Evolutionary conservation across 495 filamentous ascomycete genomes (phyloP).

Genomic region (Aspergillus sparsus): DNA sequence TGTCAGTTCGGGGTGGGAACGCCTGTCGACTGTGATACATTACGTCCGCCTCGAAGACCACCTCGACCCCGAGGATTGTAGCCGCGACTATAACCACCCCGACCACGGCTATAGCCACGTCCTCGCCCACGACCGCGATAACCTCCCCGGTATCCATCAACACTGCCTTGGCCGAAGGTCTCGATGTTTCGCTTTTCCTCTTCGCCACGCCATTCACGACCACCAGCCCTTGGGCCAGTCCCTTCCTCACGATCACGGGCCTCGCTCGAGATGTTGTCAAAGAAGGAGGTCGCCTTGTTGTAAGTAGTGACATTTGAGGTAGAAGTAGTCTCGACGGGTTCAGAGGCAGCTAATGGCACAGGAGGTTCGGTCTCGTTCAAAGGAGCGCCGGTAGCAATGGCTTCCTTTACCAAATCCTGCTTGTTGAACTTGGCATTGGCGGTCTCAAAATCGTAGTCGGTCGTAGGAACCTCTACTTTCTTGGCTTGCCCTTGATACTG

Average conservation of each 20-base stretch:
- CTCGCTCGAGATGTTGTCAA: constrained; percentile 96
- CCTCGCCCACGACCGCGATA: constrained; percentile 69
- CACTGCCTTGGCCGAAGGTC: constrained; percentile 97
- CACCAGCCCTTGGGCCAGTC: constrained; percentile 63
- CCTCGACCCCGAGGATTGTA: constrained; percentile 43
- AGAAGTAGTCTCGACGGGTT: constrained; percentile 39
- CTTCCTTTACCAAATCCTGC: constrained; percentile 89
- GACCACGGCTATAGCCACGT: constrained; percentile 57
- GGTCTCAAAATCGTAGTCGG: constrained; percentile 90
- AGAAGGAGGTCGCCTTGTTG: constrained; percentile 85
- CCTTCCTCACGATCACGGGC: constrained; percentile 84
- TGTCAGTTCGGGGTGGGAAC: constrained; percentile 42
- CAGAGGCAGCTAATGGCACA: constrained; percentile 34
- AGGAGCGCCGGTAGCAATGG: constrained; percentile 74
- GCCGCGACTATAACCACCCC: constrained; percentile 57
- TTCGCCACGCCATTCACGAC: constrained; percentile 89
- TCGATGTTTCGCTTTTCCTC: constrained; percentile 96
- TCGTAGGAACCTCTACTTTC: constrained; percentile 83
- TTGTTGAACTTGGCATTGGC: constrained; percentile 99
- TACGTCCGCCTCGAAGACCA: constrained; percentile 40
- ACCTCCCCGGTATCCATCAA: constrained; percentile 81
- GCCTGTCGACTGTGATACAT: constrained; percentile 44
- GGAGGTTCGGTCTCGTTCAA: constrained; percentile 53
- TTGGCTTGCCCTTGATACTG: constrained; percentile 51
- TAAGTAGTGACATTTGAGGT: constrained; percentile 53